phyloP scores from a whole-genome alignment of 2,329 filamentous ascomycete genomes.

The Alternaria metachromatica region DNA sequence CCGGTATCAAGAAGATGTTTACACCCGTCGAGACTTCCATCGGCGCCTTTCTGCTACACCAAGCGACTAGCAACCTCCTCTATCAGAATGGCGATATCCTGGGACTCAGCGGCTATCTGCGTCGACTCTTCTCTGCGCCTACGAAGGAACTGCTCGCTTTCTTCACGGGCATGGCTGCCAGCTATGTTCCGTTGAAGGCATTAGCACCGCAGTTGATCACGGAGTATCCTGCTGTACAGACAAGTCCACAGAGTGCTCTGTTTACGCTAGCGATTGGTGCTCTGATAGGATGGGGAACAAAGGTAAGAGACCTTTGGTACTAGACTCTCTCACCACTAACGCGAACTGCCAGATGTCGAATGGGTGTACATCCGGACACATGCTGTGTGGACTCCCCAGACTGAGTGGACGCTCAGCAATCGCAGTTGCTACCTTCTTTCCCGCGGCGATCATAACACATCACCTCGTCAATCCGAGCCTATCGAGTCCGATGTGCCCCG shows the following conservation, averaged over 20 bases:
- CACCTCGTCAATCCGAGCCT: constrained; percentile 52
- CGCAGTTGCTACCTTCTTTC: constrained; percentile 50
- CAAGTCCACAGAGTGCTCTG: constrained; percentile 44
- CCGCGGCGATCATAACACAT: constrained; percentile 40
- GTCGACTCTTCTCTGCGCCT: constrained; percentile 51
- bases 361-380: constrained; percentile 63
- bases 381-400: constrained; percentile 61
- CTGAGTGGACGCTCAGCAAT: constrained; percentile 58
- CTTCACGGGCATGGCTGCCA: constrained; percentile 56
- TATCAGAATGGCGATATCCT: constrained; percentile 60
- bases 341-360: constrained; percentile 34
- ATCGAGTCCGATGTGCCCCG: constrained; percentile 47
- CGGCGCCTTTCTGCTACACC: constrained; percentile 59
- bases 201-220: constrained; percentile 56
- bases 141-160: constrained; percentile 53
- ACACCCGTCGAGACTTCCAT: constrained; percentile 60
- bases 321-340: constrained; percentile 9
- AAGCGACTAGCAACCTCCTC: constrained; percentile 58
- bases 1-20: constrained; percentile 53
- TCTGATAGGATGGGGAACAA: constrained; percentile 60
- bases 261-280: constrained; percentile 53
- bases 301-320: constrained; percentile 45
- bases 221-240: constrained; percentile 48
- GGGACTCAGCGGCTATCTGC: constrained; percentile 58
- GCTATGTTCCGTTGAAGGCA: constrained; percentile 51